Evolutionary conservation across 23 red algal genomes (phyloP).

Genomic region (Gracilaria vermiculophylla): DNA sequence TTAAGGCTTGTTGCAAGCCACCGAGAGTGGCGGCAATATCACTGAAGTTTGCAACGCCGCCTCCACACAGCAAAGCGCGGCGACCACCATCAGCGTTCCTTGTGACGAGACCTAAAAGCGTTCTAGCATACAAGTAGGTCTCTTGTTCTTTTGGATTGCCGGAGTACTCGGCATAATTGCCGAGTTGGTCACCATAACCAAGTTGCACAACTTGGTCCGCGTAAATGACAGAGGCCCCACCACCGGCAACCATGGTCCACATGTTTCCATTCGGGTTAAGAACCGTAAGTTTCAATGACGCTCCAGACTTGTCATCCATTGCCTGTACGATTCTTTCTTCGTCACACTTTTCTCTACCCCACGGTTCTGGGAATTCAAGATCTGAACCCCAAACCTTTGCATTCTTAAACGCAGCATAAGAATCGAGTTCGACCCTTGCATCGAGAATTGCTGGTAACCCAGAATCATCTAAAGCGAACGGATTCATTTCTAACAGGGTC

Average conservation of each 20-base stretch:
- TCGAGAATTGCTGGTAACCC: slow-evolving; percentile 76
- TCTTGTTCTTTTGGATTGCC: slow-evolving; percentile 99
- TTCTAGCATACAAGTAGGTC: slow-evolving; percentile 96
- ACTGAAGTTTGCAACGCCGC: slow-evolving; percentile 98
- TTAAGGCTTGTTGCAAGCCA: slow-evolving; percentile 94
- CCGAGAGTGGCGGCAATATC: slow-evolving; percentile 98
- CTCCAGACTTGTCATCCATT: slow-evolving; percentile 95
- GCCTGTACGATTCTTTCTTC: slow-evolving; percentile 75
- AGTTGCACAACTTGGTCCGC: slow-evolving; percentile 96
- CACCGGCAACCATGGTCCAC: slow-evolving; percentile 99
- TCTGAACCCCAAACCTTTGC: slow-evolving; percentile 79
- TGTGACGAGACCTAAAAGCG: slow-evolving; percentile 86
- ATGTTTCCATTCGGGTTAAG: slow-evolving; percentile 88
- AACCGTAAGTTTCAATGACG: slow-evolving; percentile 91
- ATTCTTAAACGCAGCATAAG: slow-evolving; percentile 95
- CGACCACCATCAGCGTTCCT: slow-evolving; percentile 76
- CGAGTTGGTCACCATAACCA: slow-evolving; percentile 94
- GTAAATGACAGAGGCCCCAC: slow-evolving; percentile 98
- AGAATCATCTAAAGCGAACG: slow-evolving; percentile 57
- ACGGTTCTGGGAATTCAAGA: slow-evolving; percentile 95
- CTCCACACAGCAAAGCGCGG: slow-evolving; percentile 79
- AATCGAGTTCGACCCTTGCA: slow-evolving; percentile 89
- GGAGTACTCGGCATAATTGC: slow-evolving; percentile 98
- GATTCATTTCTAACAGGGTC: slow-evolving; percentile 97
- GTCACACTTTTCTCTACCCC: slow-evolving; percentile 80